These are phyloP conservation scores for Penicillium griseofulvum DNA, from an alignment of 2,329 filamentous ascomycete genomes.

Conservation along the genomic window DNA sequence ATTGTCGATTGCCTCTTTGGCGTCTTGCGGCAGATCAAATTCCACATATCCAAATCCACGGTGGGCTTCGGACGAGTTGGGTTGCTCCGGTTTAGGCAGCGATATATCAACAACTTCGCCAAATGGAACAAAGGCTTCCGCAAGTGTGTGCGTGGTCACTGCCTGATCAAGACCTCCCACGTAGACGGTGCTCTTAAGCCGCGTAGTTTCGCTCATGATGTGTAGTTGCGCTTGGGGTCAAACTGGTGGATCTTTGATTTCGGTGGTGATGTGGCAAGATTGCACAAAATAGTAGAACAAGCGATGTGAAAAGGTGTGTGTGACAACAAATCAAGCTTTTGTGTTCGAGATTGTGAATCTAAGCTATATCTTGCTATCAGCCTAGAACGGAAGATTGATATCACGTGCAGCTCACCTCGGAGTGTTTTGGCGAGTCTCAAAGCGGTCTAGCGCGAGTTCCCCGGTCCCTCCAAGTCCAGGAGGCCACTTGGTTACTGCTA, in stretches of 20 bases:
- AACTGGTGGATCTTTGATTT: not conserved
- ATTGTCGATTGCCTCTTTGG: slow-evolving; percentile 94
- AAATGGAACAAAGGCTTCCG: slow-evolving; percentile 93
- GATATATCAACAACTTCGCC: slow-evolving; percentile 92
- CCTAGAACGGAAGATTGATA: slow-evolving; percentile 27
- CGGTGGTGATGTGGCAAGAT: not conserved
- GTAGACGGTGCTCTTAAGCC: slow-evolving; percentile 88
- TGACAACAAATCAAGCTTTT: not conserved
- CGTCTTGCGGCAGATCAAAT: slow-evolving; percentile 81
- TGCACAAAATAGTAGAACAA: not conserved
- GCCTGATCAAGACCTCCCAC: slow-evolving; percentile 82
- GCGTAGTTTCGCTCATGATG: slow-evolving; percentile 74
- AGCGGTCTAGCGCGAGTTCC: slow-evolving; percentile 30
- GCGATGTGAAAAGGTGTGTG: not conserved
- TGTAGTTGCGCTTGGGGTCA: slow-evolving; percentile 3
- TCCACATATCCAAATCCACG: slow-evolving; percentile 96
- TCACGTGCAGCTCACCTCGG: slow-evolving; percentile 30
- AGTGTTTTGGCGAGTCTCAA: slow-evolving; percentile 36
- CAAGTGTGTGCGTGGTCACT: slow-evolving; percentile 71
- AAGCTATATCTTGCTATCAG: slow-evolving; percentile 7
- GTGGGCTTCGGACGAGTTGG: slow-evolving; percentile 75
- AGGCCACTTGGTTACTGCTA: slow-evolving; percentile 42
- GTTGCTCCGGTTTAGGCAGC: slow-evolving; percentile 80
- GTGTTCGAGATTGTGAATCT: not conserved
- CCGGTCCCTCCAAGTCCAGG: slow-evolving; percentile 35